Evolutionary conservation across 2,329 filamentous ascomycete species (phyloP), one percentile per base, ranked within the genome.

Genomic region (Colletotrichum sp.): DNA sequence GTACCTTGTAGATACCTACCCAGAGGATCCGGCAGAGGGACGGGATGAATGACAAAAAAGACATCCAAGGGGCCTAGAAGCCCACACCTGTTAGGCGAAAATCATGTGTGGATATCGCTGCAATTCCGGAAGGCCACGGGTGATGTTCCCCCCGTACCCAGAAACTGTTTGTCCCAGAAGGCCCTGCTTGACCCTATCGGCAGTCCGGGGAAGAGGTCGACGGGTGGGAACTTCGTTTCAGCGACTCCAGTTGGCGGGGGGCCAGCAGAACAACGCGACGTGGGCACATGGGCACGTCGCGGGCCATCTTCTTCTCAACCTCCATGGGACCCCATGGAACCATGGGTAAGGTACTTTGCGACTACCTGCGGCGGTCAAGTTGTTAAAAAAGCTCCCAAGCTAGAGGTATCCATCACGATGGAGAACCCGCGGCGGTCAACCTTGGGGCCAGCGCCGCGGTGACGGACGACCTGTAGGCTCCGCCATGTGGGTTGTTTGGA

Each of bases 61-160:
- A 52, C n/a, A 24, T 52, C 43, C 60, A 32, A 58, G 26, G 58
- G 38, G 62, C 62, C 62, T 52, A 26, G 38, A 48, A 64, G 32
- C 8, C 18, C 26, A 24, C 62, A 21, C 43, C 15, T 34, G 24
- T 34, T 56, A 56, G 65, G 12, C 65, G 48, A 70, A 38, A 64
- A 70, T 48, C 67, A 26, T 30, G 32, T 43, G 60, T 71, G 67
- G 71, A 15, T 61, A 56, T 60, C 43, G n/a, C 71, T 65, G 67
- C 71, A 71, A 74, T 74, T 74, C 43, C 71, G 71, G 71, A 71
- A 66, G 67, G 43, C 67, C 52, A 60, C 71, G 71, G 71, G 67
- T 66, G 64, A 30, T 66, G 66, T 64, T 52, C 34, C 21, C 71
- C 71, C 58, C n/a, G 30, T 60, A 58, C 28, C 64, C 36, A 55